Conservation (phyloP, 768 basidiomycete genomes). For the Suillus occidentalis region DNA sequence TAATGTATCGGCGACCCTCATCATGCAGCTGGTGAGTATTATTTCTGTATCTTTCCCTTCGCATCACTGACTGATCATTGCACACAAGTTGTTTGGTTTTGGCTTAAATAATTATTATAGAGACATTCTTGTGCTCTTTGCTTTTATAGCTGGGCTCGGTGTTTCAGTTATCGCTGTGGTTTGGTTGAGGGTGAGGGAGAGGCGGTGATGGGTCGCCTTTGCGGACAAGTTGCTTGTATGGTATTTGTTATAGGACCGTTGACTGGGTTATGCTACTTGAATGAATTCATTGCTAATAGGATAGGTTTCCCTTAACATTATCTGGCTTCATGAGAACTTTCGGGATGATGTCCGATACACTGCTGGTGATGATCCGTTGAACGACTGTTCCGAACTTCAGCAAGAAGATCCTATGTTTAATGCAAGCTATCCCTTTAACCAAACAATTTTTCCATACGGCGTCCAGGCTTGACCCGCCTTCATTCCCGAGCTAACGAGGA, state of each 20-base stretch:
- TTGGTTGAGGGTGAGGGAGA: slow-evolving; percentile 75
- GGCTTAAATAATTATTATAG: slow-evolving; percentile 80
- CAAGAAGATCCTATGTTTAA: background rate
- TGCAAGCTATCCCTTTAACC: slow-evolving; percentile 22
- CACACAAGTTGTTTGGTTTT: slow-evolving; percentile 79
- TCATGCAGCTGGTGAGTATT: slow-evolving; percentile 75
- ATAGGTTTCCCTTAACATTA: background rate
- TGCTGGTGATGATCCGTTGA: background rate
- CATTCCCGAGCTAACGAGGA: slow-evolving; percentile 37
- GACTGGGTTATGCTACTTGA: background rate
- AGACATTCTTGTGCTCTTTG: slow-evolving; percentile 85
- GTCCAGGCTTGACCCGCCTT: slow-evolving; percentile 37
- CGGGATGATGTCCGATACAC: background rate
- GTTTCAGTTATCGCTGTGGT: slow-evolving; percentile 72
- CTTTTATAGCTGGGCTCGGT: slow-evolving; percentile 80
- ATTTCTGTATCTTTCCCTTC: slow-evolving; percentile 2
- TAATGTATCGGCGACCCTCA: slow-evolving; percentile 73
- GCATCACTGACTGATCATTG: background rate
- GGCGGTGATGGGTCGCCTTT: slow-evolving; percentile 43
- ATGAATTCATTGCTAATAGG: background rate
- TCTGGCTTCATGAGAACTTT: background rate
- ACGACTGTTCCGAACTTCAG: background rate
- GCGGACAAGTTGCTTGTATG: background rate
- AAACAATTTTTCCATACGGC: slow-evolving; percentile 53
- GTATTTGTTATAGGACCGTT: background rate